phyloP scores from a whole-genome alignment of 1,284 basidiomycete species.

The Gomphus bonarii region DNA sequence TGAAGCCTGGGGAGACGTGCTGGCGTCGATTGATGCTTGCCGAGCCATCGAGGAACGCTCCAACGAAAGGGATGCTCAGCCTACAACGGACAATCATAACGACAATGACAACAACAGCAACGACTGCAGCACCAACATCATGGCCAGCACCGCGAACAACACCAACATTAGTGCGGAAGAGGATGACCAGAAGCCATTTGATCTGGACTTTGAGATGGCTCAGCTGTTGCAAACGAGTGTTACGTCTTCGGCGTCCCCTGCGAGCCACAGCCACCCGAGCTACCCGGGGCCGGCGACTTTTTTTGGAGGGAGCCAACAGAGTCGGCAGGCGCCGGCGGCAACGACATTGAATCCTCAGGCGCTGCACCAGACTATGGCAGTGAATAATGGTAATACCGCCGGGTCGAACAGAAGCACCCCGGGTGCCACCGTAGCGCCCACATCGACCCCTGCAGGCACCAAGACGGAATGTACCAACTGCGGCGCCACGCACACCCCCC shows the following conservation, averaged over 20 bases:
- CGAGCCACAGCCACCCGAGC: constrained; percentile 15
- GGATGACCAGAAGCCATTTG: constrained; percentile 5
- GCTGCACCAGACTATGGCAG: constrained; percentile 13
- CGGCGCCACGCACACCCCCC: constrained; percentile 72
- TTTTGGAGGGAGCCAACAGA: constrained; percentile 5
- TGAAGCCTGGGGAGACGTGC: not conserved
- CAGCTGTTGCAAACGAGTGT: constrained; percentile 2
- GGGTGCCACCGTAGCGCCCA: constrained; percentile 11
- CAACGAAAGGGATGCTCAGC: not conserved
- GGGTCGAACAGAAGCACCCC: not conserved
- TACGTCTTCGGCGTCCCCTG: not conserved
- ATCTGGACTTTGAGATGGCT: constrained; percentile 5
- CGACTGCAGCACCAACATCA: not conserved
- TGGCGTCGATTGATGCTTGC: constrained; percentile 4
- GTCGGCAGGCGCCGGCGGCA: not conserved
- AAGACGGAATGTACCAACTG: constrained; percentile 79
- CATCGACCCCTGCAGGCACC: constrained; percentile 11
- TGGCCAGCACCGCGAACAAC: not conserved
- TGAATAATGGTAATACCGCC: constrained; percentile 13
- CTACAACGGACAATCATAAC: constrained; percentile 2
- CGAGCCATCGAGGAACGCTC: not conserved
- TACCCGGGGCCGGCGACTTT: constrained; percentile 16
- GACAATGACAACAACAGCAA: not conserved
- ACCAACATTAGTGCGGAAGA: not conserved
- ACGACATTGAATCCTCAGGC: constrained; percentile 10